phyloP scores from a whole-genome alignment of 768 basidiomycete species.

The Gymnopilus junonius region DNA sequence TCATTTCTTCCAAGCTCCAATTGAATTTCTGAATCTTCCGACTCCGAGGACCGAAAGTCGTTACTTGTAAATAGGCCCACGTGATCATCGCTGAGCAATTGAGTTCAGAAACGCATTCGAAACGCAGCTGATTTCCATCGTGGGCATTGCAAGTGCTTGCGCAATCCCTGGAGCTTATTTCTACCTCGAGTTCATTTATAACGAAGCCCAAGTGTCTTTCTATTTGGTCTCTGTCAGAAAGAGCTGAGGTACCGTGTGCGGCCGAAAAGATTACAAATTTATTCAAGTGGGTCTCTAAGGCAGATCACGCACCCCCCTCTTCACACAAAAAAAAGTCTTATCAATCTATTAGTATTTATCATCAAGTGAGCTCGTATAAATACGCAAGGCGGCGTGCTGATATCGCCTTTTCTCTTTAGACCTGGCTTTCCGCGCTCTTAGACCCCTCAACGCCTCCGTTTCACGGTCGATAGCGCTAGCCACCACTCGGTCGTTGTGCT shows the following conservation, averaged over 20 bases:
- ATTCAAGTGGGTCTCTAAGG: background rate
- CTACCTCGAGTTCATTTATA: too few species aligned
- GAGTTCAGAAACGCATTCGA: background rate
- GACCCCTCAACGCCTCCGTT: background rate
- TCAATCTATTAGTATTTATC: slow-evolving; percentile 2
- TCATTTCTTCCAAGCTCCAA: too few species aligned
- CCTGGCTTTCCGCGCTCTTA: slow-evolving; percentile 25
- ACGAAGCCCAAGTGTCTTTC: too few species aligned
- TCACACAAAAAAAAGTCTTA: background rate
- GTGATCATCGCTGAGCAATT: background rate
- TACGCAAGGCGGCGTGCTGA: background rate
- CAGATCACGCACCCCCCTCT: slow-evolving; percentile 7
- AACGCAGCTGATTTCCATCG: too few species aligned
- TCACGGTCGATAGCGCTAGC: slow-evolving; percentile 7
- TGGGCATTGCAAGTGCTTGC: background rate
- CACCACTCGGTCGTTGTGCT: background rate
- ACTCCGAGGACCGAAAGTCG: too few species aligned
- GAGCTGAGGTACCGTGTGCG: too few species aligned
- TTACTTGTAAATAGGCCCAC: too few species aligned
- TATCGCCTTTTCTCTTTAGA: slow-evolving; percentile 15
- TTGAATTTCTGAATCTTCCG: too few species aligned
- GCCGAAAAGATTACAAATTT: slow-evolving; percentile 1
- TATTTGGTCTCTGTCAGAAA: too few species aligned
- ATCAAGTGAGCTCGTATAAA: slow-evolving; percentile 8
- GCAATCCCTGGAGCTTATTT: too few species aligned